Evolutionary conservation across 345 rosid species (phyloP), one percentile per base, ranked within the genome.

Genomic region (Passiflora organensis): DNA sequence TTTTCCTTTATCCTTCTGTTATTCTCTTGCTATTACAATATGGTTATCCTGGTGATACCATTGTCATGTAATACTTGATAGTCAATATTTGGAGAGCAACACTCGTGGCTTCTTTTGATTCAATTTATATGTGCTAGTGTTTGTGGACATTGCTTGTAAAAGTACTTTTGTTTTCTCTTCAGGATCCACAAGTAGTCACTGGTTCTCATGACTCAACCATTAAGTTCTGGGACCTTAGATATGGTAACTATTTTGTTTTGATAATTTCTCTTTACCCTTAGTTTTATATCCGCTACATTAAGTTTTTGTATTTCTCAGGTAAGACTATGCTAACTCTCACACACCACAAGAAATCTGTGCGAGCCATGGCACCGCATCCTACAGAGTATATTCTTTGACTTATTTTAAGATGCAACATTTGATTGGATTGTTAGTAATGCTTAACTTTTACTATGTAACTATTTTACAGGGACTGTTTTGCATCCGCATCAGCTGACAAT

Each of bases 171-270:
- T 48, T 16, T 22, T 68, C 46, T 71, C 42, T 64, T 48, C 78
- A 94, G 97, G 97, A 94, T 75, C 99, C 99, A 20, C 95, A 89
- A 82, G 99, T 94, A 55, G 96, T 94, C 52, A 89, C 99, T 15
- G 99, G 99, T 63, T 87, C 99, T 18, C 97, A 94, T 70, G 99
- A 94, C 67, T 47, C 89, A 5, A 94, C 99, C 60, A 85, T 94
- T 46, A 94, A 89, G 78, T 94, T 87, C 70, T 87, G 96, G 99
- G 99, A 89, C 64, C 97, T 89, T 41, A 78, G 99, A 83, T 76
- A 85, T 64, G 99, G 99, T 93, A 76, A 64, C 46, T 41, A 53
- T 4, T 6, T 16, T 51, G 21, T 15, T 11, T 2, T 19, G 37
- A 48, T 2, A 12, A 41, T 17, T 43, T 28, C 16, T 12, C 12